A percentile compares a stretch with the other conserved stretches of the same genome.
phyloP scores from a whole-genome alignment of 208 protist genomes.

The Leptomonas pyrrhocoris region DNA sequence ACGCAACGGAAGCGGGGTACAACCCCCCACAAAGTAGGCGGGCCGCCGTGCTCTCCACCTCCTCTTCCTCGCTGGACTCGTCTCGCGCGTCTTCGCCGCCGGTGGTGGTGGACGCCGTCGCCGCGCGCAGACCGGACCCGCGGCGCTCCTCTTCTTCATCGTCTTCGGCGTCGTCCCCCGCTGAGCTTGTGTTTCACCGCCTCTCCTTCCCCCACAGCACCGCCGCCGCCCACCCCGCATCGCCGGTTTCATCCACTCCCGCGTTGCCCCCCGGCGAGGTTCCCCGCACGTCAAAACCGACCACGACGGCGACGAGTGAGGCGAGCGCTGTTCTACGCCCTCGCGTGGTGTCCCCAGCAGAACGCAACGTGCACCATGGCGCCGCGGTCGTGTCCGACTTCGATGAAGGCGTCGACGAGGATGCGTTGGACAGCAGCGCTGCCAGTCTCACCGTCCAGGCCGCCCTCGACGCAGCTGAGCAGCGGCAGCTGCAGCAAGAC shows the following conservation, averaged over 20 bases:
- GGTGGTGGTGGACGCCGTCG: background rate
- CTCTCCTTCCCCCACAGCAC: background rate
- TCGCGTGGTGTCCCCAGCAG: background rate
- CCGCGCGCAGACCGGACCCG: background rate
- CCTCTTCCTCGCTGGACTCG: conserved; percentile 8
- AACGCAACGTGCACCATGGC: background rate
- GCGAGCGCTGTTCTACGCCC: background rate
- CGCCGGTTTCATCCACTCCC: no score
- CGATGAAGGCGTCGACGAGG: conserved; percentile 14
- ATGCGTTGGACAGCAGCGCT: conserved; percentile 20
- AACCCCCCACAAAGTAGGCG: background rate
- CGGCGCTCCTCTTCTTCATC: background rate
- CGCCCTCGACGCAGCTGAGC: conserved; percentile 32
- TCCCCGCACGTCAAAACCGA: background rate
- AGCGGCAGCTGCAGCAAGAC: background rate
- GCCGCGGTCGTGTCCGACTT: background rate
- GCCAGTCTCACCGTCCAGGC: conserved; percentile 30
- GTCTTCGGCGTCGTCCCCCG: conserved; percentile 16
- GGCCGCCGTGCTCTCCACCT: background rate
- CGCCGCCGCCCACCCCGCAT: background rate
- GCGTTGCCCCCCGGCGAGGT: conserved; percentile 2
- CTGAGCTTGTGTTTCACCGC: conserved; percentile 14
- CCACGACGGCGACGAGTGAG: background rate
- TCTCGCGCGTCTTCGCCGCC: background rate
- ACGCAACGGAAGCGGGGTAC: background rate